Evolutionary conservation across 768 basidiomycete species (phyloP).

Genomic region (Hypsizygus marmoreus): DNA sequence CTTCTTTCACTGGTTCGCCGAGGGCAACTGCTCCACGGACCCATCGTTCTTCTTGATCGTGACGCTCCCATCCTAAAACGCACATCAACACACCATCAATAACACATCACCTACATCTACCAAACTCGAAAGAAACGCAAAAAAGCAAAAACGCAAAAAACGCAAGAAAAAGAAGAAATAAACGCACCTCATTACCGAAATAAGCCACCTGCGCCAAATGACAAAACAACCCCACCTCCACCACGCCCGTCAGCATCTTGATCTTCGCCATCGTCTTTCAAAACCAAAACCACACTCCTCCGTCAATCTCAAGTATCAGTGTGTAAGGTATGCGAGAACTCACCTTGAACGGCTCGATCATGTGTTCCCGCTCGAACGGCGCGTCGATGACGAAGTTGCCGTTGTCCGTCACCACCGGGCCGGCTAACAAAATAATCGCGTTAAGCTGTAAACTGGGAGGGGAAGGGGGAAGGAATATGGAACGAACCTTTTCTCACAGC

Average conservation of each 20-base stretch:
- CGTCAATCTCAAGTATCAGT: background rate
- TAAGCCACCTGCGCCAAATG: constrained; percentile 93
- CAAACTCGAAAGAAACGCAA: constrained; percentile 27
- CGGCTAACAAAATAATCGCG: constrained; percentile 49
- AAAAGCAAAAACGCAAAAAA: no score
- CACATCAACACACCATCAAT: constrained; percentile 1
- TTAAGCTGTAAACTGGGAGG: background rate
- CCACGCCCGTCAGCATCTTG: constrained; percentile 95
- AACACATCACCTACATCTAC: background rate
- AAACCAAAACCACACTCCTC: constrained; percentile 1
- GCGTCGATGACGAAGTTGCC: constrained; percentile 98
- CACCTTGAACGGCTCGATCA: constrained; percentile 69
- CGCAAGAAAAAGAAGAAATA: no score
- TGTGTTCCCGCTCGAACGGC: constrained; percentile 71
- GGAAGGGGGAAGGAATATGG: background rate
- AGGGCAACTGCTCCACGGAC: constrained; percentile 33
- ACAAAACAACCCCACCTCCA: constrained; percentile 99
- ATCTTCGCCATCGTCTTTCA: constrained; percentile 73
- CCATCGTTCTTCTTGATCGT: constrained; percentile 62
- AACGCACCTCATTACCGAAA: constrained; percentile 80
- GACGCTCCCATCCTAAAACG: constrained; percentile 64
- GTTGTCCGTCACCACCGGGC: constrained; percentile 96
- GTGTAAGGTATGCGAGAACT: constrained; percentile 12
- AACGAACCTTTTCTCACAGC: constrained; percentile 70
- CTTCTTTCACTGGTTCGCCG: background rate